Percentiles rank a stretch among this genome's conserved stretches.
Conservation (phyloP, 169 alveolate species). For the Plasmodium berghei region DNA sequence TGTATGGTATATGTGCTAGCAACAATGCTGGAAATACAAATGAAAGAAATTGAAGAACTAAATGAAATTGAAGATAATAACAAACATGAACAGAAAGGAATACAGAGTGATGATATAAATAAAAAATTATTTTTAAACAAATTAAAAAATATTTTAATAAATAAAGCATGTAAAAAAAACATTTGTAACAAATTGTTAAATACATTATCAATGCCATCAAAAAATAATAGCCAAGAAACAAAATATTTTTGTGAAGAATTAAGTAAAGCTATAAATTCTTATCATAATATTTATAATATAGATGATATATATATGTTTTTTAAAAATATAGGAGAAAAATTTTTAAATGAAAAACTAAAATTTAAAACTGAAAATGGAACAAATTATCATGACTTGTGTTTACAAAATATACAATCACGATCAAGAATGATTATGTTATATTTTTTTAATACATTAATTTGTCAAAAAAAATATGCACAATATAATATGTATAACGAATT, state of each 20-base stretch:
- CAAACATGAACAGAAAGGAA: neutral
- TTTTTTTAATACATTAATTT: conserved; percentile 84
- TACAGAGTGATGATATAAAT: neutral
- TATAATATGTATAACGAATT: conserved; percentile 33
- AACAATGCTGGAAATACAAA: conserved; percentile 34
- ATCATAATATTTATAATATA: conserved; percentile 36
- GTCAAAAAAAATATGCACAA: conserved; percentile 65
- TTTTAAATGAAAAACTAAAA: conserved; percentile 32
- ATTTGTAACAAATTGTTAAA: conserved; percentile 61
- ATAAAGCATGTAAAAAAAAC: conserved; percentile 31
- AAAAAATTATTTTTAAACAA: conserved; percentile 13
- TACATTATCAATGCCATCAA: conserved; percentile 61
- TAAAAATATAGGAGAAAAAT: conserved; percentile 43
- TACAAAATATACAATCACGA: conserved; percentile 86
- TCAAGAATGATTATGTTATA: conserved; percentile 84
- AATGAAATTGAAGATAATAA: neutral
- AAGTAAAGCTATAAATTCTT: conserved; percentile 45
- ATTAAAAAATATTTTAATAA: conserved; percentile 15
- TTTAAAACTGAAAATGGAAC: conserved; percentile 66
- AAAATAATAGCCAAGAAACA: conserved; percentile 62
- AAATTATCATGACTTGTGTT: conserved; percentile 57
- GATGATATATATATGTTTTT: conserved; percentile 41
- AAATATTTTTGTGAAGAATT: conserved; percentile 26
- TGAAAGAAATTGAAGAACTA: neutral
- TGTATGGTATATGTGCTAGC: conserved; percentile 69